Conservation (phyloP, 139 green algal species). For the Coccomyxa sp. region DNA sequence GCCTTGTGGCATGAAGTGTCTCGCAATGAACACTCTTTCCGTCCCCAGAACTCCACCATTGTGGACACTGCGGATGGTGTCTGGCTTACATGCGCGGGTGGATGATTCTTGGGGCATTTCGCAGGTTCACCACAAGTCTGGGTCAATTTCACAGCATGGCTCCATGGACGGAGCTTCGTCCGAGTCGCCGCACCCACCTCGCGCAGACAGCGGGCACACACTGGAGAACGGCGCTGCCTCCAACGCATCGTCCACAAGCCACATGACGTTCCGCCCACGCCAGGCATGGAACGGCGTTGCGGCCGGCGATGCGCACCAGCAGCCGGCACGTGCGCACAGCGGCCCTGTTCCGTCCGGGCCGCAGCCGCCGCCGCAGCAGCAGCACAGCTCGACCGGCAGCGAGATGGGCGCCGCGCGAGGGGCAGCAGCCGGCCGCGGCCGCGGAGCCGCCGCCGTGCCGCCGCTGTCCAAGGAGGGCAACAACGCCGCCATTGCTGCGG, state of each 20-base stretch:
- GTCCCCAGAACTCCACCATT: too few species aligned
- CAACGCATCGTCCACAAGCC: not conserved
- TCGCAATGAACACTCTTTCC: too few species aligned
- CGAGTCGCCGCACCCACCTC: too few species aligned
- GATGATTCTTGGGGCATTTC: too few species aligned
- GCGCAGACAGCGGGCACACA: too few species aligned
- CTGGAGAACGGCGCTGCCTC: too few species aligned
- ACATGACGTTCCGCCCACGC: not conserved
- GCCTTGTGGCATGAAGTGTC: too few species aligned
- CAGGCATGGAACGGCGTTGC: not conserved
- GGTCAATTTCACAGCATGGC: too few species aligned
- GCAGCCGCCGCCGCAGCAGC: conserved; percentile 6
- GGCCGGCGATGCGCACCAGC: not conserved
- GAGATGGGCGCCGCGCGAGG: not conserved
- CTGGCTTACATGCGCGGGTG: too few species aligned
- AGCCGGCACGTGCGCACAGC: not conserved
- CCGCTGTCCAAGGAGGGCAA: not conserved
- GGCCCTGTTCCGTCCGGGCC: not conserved
- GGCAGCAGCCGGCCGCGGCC: not conserved
- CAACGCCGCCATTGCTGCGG: conserved; percentile 1
- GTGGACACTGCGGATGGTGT: too few species aligned
- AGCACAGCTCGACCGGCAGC: conserved; percentile 4
- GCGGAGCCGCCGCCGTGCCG: not conserved
- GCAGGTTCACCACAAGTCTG: too few species aligned
- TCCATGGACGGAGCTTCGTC: too few species aligned